These are phyloP conservation scores for Bipolaris victoriae DNA, from an alignment of 2,329 filamentous ascomycete genomes.

Conservation along the genomic window DNA sequence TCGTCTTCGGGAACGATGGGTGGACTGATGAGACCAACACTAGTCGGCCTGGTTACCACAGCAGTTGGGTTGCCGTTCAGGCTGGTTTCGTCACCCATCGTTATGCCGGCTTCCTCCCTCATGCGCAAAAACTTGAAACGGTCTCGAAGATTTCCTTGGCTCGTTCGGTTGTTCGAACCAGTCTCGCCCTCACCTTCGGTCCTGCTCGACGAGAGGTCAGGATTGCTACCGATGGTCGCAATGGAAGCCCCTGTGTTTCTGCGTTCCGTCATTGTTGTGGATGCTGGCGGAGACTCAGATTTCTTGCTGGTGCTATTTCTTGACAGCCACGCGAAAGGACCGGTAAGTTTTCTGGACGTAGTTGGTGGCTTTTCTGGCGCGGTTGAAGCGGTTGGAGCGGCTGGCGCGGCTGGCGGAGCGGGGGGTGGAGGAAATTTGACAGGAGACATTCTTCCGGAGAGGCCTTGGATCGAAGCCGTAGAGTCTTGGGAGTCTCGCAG, in stretches of 20 bases:
- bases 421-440: slow-evolving; percentile 57
- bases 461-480: slow-evolving; percentile 62
- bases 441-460: slow-evolving; percentile 73
- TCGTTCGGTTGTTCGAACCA: slow-evolving; percentile 39
- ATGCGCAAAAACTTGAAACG: slow-evolving; percentile 55
- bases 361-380: slow-evolving; percentile 27
- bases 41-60: slow-evolving; percentile 50
- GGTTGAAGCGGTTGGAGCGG: slow-evolving; percentile 16
- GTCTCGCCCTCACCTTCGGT: slow-evolving; percentile 66
- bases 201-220: slow-evolving; percentile 77
- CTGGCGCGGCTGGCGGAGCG: slow-evolving; percentile 36
- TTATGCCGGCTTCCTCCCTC: slow-evolving; percentile 53
- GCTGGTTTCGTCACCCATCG: slow-evolving; percentile 54
- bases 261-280: slow-evolving; percentile 57
- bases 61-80: slow-evolving; percentile 49
- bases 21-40: slow-evolving; percentile 56
- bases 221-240: slow-evolving; percentile 78
- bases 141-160: slow-evolving; percentile 53
- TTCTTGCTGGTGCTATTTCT: slow-evolving; percentile 62
- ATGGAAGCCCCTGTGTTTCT: slow-evolving; percentile 82
- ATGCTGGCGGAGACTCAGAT: slow-evolving; percentile 62
- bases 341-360: slow-evolving; percentile 73
- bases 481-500: slow-evolving; percentile 55
- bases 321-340: slow-evolving; percentile 52
- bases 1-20: slow-evolving; percentile 55